Evolutionary conservation across 139 green algal genomes (phyloP).

Genomic region (Closterium sp.): DNA sequence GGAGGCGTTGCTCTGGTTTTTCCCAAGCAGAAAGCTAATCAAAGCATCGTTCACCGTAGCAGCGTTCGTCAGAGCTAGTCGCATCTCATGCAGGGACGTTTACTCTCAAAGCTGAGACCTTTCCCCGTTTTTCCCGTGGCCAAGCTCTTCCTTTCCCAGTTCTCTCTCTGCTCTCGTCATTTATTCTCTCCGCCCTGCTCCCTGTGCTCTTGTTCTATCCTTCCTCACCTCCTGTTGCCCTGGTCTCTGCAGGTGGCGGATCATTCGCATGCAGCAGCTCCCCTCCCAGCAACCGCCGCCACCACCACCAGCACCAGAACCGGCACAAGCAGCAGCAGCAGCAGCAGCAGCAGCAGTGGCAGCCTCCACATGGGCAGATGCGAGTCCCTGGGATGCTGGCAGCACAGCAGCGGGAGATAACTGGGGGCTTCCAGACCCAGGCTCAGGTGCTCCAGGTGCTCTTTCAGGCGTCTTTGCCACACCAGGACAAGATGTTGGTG

Average conservation of each 20-base stretch:
- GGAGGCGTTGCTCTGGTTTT: no score
- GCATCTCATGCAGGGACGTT: no score
- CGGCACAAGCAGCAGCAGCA: neutral
- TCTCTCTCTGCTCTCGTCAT: neutral
- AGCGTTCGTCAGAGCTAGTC: no score
- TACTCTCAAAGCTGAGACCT: no score
- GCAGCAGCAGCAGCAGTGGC: neutral
- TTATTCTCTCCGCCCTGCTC: neutral
- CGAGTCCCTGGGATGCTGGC: neutral
- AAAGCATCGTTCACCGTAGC: no score
- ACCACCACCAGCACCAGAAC: neutral
- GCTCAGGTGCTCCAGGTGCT: neutral
- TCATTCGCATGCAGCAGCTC: neutral
- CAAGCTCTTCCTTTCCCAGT: neutral
- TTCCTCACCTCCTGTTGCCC: neutral
- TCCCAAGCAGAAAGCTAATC: no score
- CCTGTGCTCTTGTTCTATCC: no score
- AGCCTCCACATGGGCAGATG: neutral
- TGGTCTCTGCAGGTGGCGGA: neutral
- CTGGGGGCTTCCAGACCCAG: neutral
- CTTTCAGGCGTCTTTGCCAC: neutral
- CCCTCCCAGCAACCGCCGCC: neutral
- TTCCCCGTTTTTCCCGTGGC: neutral
- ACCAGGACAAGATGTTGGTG: neutral
- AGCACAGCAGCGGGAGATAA: neutral